Evolutionary conservation across 441 rosid species (phyloP).

Genomic region (Gossypium schwendimanii): DNA sequence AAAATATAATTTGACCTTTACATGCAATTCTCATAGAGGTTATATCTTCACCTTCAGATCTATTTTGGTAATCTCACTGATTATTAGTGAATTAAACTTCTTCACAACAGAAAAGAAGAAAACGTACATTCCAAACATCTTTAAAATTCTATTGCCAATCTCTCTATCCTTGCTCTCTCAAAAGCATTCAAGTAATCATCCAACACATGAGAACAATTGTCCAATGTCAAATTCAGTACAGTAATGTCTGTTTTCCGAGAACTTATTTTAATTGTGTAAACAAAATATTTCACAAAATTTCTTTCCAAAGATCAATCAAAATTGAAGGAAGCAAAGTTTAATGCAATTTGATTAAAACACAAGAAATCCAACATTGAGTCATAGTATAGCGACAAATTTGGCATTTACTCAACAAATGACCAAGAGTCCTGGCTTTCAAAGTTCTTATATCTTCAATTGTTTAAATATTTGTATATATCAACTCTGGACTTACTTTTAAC

Average conservation of each 20-base stretch:
- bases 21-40: not conserved
- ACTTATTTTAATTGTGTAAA: not conserved
- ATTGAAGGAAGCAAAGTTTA: not conserved
- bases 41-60: not conserved
- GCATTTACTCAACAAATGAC: not conserved
- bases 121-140: not conserved
- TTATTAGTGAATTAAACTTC: not conserved
- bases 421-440: not conserved
- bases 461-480: not conserved
- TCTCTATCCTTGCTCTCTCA: not conserved
- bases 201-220: not conserved
- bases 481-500: not conserved
- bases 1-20: not conserved
- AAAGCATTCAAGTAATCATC: not conserved
- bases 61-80: not conserved
- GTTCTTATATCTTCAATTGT: not conserved
- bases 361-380: not conserved
- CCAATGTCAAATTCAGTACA: not conserved
- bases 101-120: not conserved
- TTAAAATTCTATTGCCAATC: not conserved
- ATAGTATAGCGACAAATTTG: not conserved
- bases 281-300: not conserved
- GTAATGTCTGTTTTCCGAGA: not conserved
- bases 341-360: not conserved
- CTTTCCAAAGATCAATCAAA: not conserved